Conservation (phyloP, 441 rosid species). For the Adansonia madagascariensis region DNA sequence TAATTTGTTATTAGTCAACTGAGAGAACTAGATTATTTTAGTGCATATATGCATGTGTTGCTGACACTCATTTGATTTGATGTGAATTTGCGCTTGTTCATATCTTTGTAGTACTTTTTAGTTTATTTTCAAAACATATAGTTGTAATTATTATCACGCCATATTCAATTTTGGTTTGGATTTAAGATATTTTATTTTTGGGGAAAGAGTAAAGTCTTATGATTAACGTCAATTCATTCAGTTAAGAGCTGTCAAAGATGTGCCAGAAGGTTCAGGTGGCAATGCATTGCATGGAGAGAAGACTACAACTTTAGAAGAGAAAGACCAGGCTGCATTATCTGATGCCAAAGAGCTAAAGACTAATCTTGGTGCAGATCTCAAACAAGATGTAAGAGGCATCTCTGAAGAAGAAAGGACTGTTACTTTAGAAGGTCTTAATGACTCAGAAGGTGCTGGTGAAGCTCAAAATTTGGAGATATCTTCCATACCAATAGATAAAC, state of each 20-base stretch:
- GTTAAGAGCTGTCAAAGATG: slow-evolving; percentile 48
- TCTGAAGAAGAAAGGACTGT: slow-evolving; percentile 32
- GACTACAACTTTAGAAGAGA: slow-evolving; percentile 36
- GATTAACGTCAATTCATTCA: slow-evolving; percentile 39
- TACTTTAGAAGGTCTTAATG: slow-evolving; percentile 34
- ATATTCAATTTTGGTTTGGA: slow-evolving; percentile 19
- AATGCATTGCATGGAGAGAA: slow-evolving; percentile 26
- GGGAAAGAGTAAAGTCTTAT: slow-evolving; percentile 27
- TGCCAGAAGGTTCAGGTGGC: slow-evolving; percentile 40
- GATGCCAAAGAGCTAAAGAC: slow-evolving; percentile 36
- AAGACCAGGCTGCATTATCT: slow-evolving; percentile 29
- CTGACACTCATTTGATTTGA: slow-evolving; percentile 6
- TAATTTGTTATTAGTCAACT: not conserved
- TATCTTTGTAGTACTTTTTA: not conserved
- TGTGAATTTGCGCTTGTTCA: slow-evolving; percentile 3
- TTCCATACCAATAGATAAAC: slow-evolving; percentile 23
- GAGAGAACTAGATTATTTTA: not conserved
- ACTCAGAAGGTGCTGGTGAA: slow-evolving; percentile 35
- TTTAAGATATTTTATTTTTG: slow-evolving; percentile 5
- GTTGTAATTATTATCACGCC: not conserved
- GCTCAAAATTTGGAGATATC: slow-evolving; percentile 35
- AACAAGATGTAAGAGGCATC: slow-evolving; percentile 32
- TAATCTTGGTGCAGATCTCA: slow-evolving; percentile 26
- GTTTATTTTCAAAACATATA: not conserved
- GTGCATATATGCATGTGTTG: not conserved